These are phyloP conservation scores for Fusarium sambucinum DNA, from an alignment of 2,329 filamentous ascomycete genomes.

Conservation along the genomic window DNA sequence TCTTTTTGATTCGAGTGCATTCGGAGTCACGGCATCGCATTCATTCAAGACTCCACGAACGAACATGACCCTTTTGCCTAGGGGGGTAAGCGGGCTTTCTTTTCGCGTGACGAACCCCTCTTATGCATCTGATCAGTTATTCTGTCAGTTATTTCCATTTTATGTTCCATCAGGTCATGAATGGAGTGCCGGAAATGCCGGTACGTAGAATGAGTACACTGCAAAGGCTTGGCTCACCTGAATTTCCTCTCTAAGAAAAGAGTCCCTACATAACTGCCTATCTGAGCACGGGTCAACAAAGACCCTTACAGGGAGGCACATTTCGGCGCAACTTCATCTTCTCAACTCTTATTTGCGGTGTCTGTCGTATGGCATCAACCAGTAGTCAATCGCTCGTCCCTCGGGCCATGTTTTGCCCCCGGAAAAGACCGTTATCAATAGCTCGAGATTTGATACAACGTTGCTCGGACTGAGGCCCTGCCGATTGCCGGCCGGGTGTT, in stretches of 20 bases:
- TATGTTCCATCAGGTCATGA: conserved; percentile 31
- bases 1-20: conserved; percentile 20
- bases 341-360: not conserved
- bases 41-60: not conserved
- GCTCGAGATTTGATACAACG: conserved; percentile 26
- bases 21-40: not conserved
- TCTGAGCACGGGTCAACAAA: conserved; percentile 6
- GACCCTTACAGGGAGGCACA: not conserved
- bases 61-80: not conserved
- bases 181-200: conserved; percentile 23
- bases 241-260: conserved; percentile 18
- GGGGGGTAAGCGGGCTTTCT: conserved; percentile 1
- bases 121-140: conserved; percentile 16
- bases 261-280: not conserved
- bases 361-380: not conserved
- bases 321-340: not conserved
- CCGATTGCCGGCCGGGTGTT: conserved; percentile 14
- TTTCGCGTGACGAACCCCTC: not conserved
- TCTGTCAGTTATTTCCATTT: conserved; percentile 9
- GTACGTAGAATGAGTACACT: conserved; percentile 6
- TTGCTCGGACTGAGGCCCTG: conserved; percentile 11
- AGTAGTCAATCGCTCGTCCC: not conserved
- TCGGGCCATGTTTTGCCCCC: conserved; percentile 9
- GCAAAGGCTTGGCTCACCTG: conserved; percentile 31
- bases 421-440: conserved; percentile 34